Evolutionary conservation across 495 filamentous ascomycete genomes (phyloP), one percentile per base, ranked within the genome.

Genomic region (Penicillium desertorum): DNA sequence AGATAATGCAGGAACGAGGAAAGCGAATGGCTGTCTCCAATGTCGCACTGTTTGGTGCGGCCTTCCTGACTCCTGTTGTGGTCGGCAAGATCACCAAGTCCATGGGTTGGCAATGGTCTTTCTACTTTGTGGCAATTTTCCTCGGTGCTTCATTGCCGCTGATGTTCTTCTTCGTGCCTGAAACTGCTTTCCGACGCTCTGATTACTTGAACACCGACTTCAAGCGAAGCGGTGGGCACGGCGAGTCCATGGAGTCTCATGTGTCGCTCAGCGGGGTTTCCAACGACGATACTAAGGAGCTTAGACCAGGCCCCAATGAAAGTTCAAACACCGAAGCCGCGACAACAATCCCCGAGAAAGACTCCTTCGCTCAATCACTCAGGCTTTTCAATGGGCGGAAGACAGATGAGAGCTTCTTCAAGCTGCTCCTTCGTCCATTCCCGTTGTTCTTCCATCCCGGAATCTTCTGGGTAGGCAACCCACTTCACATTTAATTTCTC

Each of bases 11-110:
- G 84, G 77, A 93, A 78, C 80, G 91, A 32, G 92, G 92, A 23
- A 89, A 86, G 65, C 83, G 92, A 45, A 97, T 97, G 92, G 92
- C 92, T 10, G 76, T 95, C 30, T 86, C 87, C 11, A 97, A 96
- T 68, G 82, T 97, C 48, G 85, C 92, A 4, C 79, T 96, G 10
- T 97, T 95, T 67, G 92, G 92, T 1, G 90, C 91, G 6, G 90
- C 92, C 4, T 96, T 97, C 64, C 87, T 96, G 67, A 96, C 92
- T 0, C 92, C 91, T 0, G 90, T 96, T 27, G 71, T 93, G 10
- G 91, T 92, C 2, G 92, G 92, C 32, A 92, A 89, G 66, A 92
- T 96, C 57, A 92, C 91, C 20, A 73, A 81, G 44, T 77, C 78
- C 0, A 79, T 97, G 14, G 81, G 83, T 25, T 97, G 91, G 90